Evolutionary conservation across 305 asterid genomes (phyloP), one percentile per base, ranked within the genome.

Genomic region (Plantago coronopus): DNA sequence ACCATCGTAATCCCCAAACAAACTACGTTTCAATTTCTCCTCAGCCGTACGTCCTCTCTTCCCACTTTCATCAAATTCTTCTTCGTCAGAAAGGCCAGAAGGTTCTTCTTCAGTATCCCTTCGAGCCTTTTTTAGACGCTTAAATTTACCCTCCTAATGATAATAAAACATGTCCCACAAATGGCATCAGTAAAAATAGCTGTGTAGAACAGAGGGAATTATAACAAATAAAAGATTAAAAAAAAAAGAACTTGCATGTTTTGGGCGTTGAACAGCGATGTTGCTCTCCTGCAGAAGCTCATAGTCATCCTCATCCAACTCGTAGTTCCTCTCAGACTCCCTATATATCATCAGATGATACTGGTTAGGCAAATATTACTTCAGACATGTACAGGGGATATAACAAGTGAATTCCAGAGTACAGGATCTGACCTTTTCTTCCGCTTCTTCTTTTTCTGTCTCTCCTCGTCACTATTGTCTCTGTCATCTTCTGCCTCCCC

Each of bases 1-100:
- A 93, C 99, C 99, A 20, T 85, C 96, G 54, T 87, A 96, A 62
- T 83, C 99, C 51, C 85, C 99, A 74, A 94, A 89, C 73, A 94
- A 79, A 76, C 88, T 81, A 59, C 78, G 86, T 58, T 87, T 83
- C 55, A 85, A 87, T 87, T 85, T 93, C 74, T 89, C 94, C 78
- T 93, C 97, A 61, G 88, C 95, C 12, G 86, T 79, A 42, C 85
- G 89, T 25, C 89, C 84, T 54, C 95, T 77, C 48, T 67, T 83
- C 58, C 89, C 97, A 49, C 78, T 78, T 72, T 83, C 96, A 65
- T 78, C 90, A 66, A 82, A 77, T 73, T 89, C 96, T 66, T 89
- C 99, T 68, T 85, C 99, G 61, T 89, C 96, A 8, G 89, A 84
- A 66, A 89, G 71, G 54, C 95, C 97, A 65, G 95, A 82, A 40